These are phyloP conservation scores for Knufia fluminis DNA, from an alignment of 2,329 filamentous ascomycete genomes.

Conservation along the genomic window DNA sequence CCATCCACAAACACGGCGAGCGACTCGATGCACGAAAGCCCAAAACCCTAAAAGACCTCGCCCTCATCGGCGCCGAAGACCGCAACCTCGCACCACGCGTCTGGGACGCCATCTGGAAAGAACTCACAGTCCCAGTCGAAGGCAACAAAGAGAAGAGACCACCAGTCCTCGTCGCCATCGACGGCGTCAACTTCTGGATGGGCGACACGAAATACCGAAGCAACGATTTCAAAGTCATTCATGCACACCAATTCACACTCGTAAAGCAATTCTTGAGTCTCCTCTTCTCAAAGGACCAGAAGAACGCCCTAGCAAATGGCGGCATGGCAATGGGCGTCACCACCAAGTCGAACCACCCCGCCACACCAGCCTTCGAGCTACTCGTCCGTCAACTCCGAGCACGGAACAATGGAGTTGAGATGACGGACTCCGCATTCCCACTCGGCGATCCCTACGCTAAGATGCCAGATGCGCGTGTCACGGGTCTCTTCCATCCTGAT, in stretches of 20 bases:
- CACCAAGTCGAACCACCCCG: conserved; percentile 60
- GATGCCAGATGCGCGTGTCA: conserved; percentile 43
- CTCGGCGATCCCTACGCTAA: conserved; percentile 43
- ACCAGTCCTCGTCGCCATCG: conserved; percentile 64
- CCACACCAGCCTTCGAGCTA: conserved; percentile 58
- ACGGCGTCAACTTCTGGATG: conserved; percentile 78
- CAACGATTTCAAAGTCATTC: conserved; percentile 62
- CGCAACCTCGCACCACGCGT: conserved; percentile 69
- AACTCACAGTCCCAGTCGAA: conserved; percentile 52
- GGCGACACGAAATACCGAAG: conserved; percentile 64
- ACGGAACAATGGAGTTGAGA: conserved; percentile 28
- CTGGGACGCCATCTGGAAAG: conserved; percentile 71
- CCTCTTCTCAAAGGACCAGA: conserved; percentile 49
- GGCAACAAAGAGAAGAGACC: conserved; percentile 38
- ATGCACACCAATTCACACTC: conserved; percentile 74
- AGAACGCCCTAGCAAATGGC: conserved; percentile 57
- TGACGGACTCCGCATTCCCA: conserved; percentile 34
- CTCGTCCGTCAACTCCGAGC: conserved; percentile 47
- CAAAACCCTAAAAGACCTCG: conserved; percentile 58
- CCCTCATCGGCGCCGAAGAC: conserved; percentile 60
- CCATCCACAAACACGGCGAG: conserved; percentile 47
- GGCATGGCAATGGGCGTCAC: conserved; percentile 69
- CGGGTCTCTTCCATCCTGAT: conserved; percentile 31
- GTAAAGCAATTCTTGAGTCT: conserved; percentile 66
- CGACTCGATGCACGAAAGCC: conserved; percentile 44